A percentile compares a stretch with the other conserved stretches of the same genome.
Evolutionary conservation across 2,329 filamentous ascomycete genomes (phyloP).

Genomic region (Gnomoniopsis sp.): DNA sequence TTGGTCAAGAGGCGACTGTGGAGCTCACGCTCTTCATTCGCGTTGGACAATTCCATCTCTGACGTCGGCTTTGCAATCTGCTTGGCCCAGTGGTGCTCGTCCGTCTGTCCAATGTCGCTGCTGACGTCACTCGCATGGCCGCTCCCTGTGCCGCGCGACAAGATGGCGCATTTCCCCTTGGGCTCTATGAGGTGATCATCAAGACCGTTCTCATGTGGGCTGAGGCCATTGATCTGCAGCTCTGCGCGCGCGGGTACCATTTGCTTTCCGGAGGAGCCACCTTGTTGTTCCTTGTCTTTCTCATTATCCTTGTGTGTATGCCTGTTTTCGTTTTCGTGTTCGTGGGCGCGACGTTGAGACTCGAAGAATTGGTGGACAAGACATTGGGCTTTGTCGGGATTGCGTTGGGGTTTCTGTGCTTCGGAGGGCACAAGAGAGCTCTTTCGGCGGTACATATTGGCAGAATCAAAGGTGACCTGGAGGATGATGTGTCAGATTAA

Average conservation of each 20-base stretch:
- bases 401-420: constrained; percentile 27
- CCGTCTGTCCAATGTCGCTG: constrained; percentile 47
- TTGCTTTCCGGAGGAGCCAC: not conserved
- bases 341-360: constrained; percentile 41
- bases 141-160: constrained; percentile 28
- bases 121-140: constrained; percentile 31
- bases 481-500: not conserved
- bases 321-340: no score
- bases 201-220: constrained; percentile 22
- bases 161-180: constrained; percentile 30
- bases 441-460: constrained; percentile 61
- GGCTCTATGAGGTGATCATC: constrained; percentile 28
- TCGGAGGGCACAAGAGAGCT: constrained; percentile 60
- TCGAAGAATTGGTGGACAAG: constrained; percentile 65
- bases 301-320: constrained; percentile 21
- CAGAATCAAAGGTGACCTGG: constrained; percentile 60
- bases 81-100: constrained; percentile 54
- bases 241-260: constrained; percentile 13
- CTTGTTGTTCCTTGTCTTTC: constrained; percentile 11
- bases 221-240: constrained; percentile 22
- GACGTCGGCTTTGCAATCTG: constrained; percentile 42
- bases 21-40: constrained; percentile 29
- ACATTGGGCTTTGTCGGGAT: constrained; percentile 50
- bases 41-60: constrained; percentile 18
- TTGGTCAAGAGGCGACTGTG: constrained; percentile 83